A percentile compares a stretch with the other conserved stretches of the same genome.
Conservation (phyloP, 2,329 filamentous ascomycete species). For the Ophidiomyces ophidiicola region DNA sequence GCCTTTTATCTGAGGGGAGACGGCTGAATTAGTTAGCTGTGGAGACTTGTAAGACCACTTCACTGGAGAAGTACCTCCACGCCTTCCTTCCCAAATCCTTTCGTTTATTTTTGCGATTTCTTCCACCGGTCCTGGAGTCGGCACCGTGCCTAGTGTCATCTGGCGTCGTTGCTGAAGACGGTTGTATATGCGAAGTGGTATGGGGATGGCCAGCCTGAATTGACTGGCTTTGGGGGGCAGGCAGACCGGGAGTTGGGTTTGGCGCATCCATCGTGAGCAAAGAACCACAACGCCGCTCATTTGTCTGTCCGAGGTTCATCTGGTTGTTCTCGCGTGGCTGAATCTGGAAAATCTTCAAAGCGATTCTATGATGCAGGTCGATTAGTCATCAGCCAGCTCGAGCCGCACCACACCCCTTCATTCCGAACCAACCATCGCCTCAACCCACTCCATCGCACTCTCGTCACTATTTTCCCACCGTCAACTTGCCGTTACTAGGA, state of each 20-base stretch:
- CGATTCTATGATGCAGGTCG: neutral
- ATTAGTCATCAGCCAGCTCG: neutral
- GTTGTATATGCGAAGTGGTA: neutral
- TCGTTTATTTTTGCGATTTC: constrained; percentile 43
- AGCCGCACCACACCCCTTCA: neutral
- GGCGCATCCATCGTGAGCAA: constrained; percentile 14
- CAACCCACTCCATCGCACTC: neutral
- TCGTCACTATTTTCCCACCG: constrained; percentile 6
- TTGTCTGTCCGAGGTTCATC: neutral
- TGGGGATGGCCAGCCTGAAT: constrained; percentile 1
- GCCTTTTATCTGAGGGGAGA: constrained; percentile 36
- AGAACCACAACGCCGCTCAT: constrained; percentile 8
- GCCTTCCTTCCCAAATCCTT: constrained; percentile 55
- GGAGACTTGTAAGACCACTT: constrained; percentile 17
- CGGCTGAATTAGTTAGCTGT: constrained; percentile 43
- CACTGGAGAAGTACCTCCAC: constrained; percentile 42
- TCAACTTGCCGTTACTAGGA: constrained; percentile 9
- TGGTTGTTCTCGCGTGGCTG: neutral
- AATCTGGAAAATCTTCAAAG: neutral
- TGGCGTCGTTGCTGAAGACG: constrained; percentile 3
- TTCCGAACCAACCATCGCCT: neutral
- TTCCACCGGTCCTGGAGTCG: constrained; percentile 1
- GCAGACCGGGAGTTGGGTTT: constrained; percentile 8
- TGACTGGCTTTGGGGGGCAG: constrained; percentile 3
- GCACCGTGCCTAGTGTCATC: constrained; percentile 1